Evolutionary conservation across 208 protist genomes (phyloP), one percentile per base, ranked within the genome.

Genomic region (Leishmania guyanensis): DNA sequence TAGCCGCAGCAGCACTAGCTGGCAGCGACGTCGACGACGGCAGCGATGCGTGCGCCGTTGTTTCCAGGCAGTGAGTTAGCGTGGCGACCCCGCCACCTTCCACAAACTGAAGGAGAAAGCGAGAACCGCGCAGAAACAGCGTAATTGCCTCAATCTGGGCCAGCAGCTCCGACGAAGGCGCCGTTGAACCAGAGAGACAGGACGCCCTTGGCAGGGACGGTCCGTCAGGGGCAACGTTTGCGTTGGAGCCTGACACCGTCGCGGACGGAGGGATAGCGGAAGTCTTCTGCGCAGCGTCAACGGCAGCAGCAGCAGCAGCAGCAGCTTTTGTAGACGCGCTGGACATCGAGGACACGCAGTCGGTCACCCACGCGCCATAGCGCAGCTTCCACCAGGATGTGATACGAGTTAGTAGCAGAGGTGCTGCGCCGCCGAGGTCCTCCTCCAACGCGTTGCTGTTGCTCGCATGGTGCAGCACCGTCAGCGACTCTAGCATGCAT

Each of bases 321-420:
- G 36, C 33, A 46, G 43, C 3, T 29, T 70, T 53, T 6, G 50
- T 33, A 46, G 12, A 36, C 36, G 70, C 56, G 10, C 70, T 74
- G 20, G 29, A 22, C 33, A 43, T 50, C 10, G 53, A 29, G n/a
- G 72, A 48, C 33, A 76, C 51, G 2, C 1, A 9, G 53, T 82
- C 79, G 0, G 64, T 51, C 43, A 60, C 48, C 74, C 88, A 81
- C 29, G 75, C 39, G 39, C 84, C 87, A 80, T 94, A 98, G 46
- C 88, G 93, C 62, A 98, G 80, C 60, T 89, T 88, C 77, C 96
- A 88, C 91, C 93, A 97, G 26, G 95, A 90, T 0, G 93, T 97
- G 43, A 98, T 77, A 12, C 93, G 92, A 2, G 92, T 93, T 56
- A 98, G 93, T 48, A 96, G 81, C 51, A 98, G 88, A 74, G 94